These are phyloP conservation scores for Orbilia ellipsospora DNA, from an alignment of 2,329 filamentous ascomycete species.

Conservation along the genomic window DNA sequence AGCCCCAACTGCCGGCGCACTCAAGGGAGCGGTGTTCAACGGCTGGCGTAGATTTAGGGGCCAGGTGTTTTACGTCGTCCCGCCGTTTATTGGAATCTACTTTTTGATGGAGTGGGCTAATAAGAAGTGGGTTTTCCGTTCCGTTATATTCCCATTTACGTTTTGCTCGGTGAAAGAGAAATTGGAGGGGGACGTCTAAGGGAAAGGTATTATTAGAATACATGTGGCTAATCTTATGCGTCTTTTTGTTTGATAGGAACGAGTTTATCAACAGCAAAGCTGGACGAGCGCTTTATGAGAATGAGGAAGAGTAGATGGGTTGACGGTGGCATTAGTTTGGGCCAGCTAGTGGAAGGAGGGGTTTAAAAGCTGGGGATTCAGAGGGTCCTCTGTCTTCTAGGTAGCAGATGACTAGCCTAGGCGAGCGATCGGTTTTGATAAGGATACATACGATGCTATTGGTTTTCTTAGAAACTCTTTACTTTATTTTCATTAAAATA, in stretches of 20 bases:
- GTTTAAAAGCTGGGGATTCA: neutral
- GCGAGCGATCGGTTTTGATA: neutral
- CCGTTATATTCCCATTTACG: neutral
- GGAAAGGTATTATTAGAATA: neutral
- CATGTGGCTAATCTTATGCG: neutral
- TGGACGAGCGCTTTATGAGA: conserved; percentile 29
- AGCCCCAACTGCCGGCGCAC: conserved; percentile 81
- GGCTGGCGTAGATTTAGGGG: conserved; percentile 83
- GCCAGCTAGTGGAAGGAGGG: neutral
- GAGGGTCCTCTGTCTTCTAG: neutral
- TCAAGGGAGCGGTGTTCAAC: conserved; percentile 92
- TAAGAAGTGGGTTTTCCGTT: conserved; percentile 72
- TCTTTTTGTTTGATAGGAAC: conserved; percentile 21
- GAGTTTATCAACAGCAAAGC: conserved; percentile 50
- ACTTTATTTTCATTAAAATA: conserved; percentile 1
- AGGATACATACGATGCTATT: conserved; percentile 2
- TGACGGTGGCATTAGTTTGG: neutral
- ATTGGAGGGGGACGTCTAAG: neutral
- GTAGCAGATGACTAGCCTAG: neutral
- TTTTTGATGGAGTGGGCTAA: conserved; percentile 88
- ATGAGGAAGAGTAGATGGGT: conserved; percentile 16
- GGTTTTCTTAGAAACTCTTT: neutral
- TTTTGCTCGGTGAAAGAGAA: neutral
- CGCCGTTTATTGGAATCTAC: conserved; percentile 82
- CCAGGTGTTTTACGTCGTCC: conserved; percentile 89